Base-by-base conservation (phyloP, 2,329 filamentous ascomycete genomes). In the Nannizzia gypsea region DNA sequence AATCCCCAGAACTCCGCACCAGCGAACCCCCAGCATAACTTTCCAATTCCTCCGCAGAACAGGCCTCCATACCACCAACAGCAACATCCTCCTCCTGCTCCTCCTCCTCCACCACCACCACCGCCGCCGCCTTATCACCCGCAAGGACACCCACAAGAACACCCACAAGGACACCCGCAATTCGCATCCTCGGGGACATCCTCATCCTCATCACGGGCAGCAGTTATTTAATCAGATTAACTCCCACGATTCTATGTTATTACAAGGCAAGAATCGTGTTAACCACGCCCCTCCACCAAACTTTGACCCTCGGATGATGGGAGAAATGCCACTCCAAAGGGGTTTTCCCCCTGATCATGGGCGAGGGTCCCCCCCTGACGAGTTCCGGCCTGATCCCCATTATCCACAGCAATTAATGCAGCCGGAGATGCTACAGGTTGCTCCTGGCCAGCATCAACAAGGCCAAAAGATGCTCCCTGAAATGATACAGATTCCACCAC, bases 251-350 rank as follows among this genome's bases (percentile, higher is more conserved):
- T 6, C 15, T 20, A n/a, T 20, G 15, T 26, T n/a, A 44, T 26
- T 44, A 28, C 61, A 60, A 44, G 44, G 4, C n/a, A 59, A 58
- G 17, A 59, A 40, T 42, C 58, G 52, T n/a, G 6, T 8, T 13
- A 55, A 44, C 8, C 34, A 54, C 17, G 24, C 26, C 28, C 52
- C 44, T n/a, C 54, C 26, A 42, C 2, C 38, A 50, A 24, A 36
- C 4, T 40, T 50, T 40, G 28, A 58, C 9, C 20, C 20, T 42
- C 20, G 55, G 17, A 38, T 57, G 31, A 17, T 24, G 13, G 22
- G 17, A 46, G 22, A 36, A 13, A 50, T 17, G 8, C 15, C 56
- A n/a, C 9, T 58, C 17, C 24, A 40, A 3, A 20, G 9, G n/a
- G 55, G 6, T 17, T 28, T 28, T 17, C 24, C 8, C 3, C 28